Evolutionary conservation across 108 stramenopile species (phyloP), one percentile per base, ranked within the genome.

Genomic region (Cylindrotheca fusiformis): DNA sequence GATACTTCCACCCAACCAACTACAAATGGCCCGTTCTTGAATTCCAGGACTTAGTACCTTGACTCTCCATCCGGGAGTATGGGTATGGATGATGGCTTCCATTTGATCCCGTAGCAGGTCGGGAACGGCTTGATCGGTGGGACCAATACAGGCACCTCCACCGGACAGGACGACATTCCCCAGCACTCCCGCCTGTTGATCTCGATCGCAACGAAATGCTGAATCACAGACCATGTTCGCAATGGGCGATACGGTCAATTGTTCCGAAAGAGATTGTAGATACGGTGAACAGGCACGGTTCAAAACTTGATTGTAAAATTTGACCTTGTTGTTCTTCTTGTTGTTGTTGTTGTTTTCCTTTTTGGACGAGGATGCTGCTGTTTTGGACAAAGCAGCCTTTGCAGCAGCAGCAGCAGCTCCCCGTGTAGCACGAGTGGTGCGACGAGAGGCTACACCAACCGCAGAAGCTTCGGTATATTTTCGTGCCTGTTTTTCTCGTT

Each of bases 1-100:
- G 51, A 99, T 97, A 44, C 91, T 91, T 26, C 96, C 98, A 28
- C 98, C 98, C 36, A 96, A 67, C 98, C 98, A 99, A 25, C 76
- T 86, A 31, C 84, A 81, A 51, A 91, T 71, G 24, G 81, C 75
- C 20, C 91, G 78, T 58, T 95, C 94, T 41, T 67, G 63, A 25
- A 79, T 63, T 19, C 72, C 74, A 3, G 91, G 87, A 58, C 83
- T 74, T 23, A 90, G 65, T 55, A 95, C 81, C 64, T 92, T 92
- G 30, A 95, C 89, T 56, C 83, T 77, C 94, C 94, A 95, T 21
- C 89, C 89, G 27, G 89, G 81, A 18, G 94, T 95, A 45, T 92
- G 90, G 18, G 76, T 58, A 74, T 95, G 94, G 32, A 95, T 81
- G 45, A 95, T 85, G 23, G 80, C 61, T 63, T 95, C 94, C 6